These are phyloP conservation scores for Phylloporus sp. DNA, from an alignment of 768 basidiomycete species.

Conservation along the genomic window DNA sequence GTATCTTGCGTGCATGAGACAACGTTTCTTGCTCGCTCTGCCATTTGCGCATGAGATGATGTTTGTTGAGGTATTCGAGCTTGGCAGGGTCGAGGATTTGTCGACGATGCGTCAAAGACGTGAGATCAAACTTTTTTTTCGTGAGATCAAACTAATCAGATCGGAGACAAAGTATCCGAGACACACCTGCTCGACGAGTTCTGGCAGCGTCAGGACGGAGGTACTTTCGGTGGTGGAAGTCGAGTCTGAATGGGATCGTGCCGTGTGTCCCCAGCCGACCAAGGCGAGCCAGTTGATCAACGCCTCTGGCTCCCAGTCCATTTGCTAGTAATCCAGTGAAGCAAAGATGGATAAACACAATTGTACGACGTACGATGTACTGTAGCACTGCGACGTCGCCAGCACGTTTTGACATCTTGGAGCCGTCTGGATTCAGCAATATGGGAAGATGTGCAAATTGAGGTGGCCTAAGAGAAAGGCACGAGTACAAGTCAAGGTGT, in stretches of 20 bases:
- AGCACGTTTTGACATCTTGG: slow-evolving; percentile 92
- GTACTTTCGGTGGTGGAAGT: slow-evolving; percentile 50
- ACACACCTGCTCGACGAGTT: slow-evolving; percentile 62
- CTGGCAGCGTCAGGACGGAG: slow-evolving; percentile 50
- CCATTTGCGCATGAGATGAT: slow-evolving; percentile 62
- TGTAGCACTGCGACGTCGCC: slow-evolving; percentile 85
- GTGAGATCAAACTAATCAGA: slow-evolving; percentile 64
- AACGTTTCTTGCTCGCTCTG: slow-evolving; percentile 46
- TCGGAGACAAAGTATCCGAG: neutral
- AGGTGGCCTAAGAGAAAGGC: slow-evolving; percentile 65
- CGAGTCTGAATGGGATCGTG: slow-evolving; percentile 28
- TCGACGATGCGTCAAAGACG: slow-evolving; percentile 73
- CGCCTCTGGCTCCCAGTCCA: slow-evolving; percentile 88
- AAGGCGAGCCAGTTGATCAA: slow-evolving; percentile 91
- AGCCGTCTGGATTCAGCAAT: slow-evolving; percentile 82
- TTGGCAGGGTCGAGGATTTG: slow-evolving; percentile 76
- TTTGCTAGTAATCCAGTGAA: slow-evolving; percentile 41
- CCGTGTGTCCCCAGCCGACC: slow-evolving; percentile 82
- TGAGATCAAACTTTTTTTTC: slow-evolving; percentile 62
- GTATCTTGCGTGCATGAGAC: slow-evolving; percentile 51
- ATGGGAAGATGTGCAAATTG: slow-evolving; percentile 90
- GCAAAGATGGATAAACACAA: neutral
- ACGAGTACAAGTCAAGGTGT: slow-evolving; percentile 85
- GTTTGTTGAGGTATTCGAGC: slow-evolving; percentile 84
- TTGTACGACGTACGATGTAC: slow-evolving; percentile 59